These are phyloP conservation scores for Talaromyces sp. DNA, from an alignment of 2,329 filamentous ascomycete species.

Conservation along the genomic window DNA sequence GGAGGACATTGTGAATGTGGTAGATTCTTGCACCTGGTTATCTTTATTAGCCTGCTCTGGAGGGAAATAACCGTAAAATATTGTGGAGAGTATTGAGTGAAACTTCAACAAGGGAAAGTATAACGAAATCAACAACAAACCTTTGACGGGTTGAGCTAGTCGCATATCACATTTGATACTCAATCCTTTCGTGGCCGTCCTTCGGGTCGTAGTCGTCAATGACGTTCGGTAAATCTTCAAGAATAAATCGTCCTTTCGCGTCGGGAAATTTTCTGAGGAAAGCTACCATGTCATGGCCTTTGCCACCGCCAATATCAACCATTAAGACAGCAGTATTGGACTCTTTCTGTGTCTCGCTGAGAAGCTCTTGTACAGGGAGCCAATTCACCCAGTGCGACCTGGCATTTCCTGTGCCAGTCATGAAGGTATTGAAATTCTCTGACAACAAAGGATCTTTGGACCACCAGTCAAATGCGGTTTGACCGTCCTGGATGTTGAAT, in stretches of 20 bases:
- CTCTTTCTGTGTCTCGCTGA: conserved; percentile 10
- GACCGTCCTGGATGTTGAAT: conserved; percentile 15
- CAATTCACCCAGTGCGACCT: conserved; percentile 16
- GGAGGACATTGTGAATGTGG: conserved; percentile 20
- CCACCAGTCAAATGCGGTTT: conserved; percentile 15
- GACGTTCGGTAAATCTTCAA: conserved; percentile 46
- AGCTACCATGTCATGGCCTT: conserved; percentile 16
- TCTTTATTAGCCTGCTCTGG: background rate
- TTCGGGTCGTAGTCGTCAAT: conserved; percentile 17
- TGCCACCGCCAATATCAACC: conserved; percentile 27
- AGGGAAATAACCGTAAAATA: background rate
- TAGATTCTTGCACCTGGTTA: conserved; percentile 13
- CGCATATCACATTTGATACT: conserved; percentile 18
- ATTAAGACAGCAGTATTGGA: conserved; percentile 13
- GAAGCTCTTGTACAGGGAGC: conserved; percentile 18
- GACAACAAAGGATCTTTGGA: conserved; percentile 8
- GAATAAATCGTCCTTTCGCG: conserved; percentile 38
- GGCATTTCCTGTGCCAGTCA: conserved; percentile 15
- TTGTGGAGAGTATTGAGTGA: background rate
- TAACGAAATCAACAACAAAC: conserved; percentile 17
- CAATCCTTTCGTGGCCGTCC: conserved; percentile 7
- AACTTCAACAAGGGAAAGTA: background rate
- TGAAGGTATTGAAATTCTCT: conserved; percentile 18
- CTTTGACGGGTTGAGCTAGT: conserved; percentile 7
- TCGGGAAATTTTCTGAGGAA: conserved; percentile 32